Base-by-base conservation (phyloP, 129 eudicot genomes). In the Ambrosia trifida region DNA sequence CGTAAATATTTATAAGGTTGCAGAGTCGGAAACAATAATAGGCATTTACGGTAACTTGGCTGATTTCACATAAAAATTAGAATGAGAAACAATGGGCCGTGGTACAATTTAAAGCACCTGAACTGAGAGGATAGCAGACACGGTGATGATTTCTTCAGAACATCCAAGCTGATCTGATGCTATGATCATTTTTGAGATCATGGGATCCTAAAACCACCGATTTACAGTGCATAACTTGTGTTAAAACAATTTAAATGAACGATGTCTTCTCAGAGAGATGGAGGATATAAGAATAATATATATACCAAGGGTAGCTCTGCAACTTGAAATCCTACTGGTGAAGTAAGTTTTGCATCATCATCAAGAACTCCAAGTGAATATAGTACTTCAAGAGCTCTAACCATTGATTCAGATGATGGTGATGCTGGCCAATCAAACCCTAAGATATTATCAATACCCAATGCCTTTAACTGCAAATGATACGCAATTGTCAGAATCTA, bases 341-440 rank as follows among this genome's bases (percentile, higher is more conserved):
- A 88, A 51, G 97, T 95, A 16, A 95, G 97, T 75, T 95, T 95
- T 63, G 97, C 96, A 74, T 95, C 97, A 71, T 88, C 99, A 81
- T 90, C 97, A 45, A 95, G 81, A 28, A 88, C 86, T 72, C 97
- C 97, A 65, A 95, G 97, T n/a, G 99, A 95, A 78, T 95, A 95
- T 11, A 95, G 75, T 40, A 95, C 86, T 86, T 95, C 99, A 59
- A 95, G 91, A 68, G 96, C 96, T 85, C 99, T 85, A 49, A 95
- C 87, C 91, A 95, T 87, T 59, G 97, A 83, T 84, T 95, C 97
- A 41, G 95, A 86, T 20, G 97, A 88, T 3, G 99, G 97, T 46
- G 99, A 85, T 65, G 97, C 85, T 24, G 97, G 99, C 99, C 99
- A 95, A 78, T 88, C 97, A 44, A 95, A 95, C 58, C 99, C 99